phyloP scores from a whole-genome alignment of 2,329 filamentous ascomycete species.

The Epichloe hybrida region DNA sequence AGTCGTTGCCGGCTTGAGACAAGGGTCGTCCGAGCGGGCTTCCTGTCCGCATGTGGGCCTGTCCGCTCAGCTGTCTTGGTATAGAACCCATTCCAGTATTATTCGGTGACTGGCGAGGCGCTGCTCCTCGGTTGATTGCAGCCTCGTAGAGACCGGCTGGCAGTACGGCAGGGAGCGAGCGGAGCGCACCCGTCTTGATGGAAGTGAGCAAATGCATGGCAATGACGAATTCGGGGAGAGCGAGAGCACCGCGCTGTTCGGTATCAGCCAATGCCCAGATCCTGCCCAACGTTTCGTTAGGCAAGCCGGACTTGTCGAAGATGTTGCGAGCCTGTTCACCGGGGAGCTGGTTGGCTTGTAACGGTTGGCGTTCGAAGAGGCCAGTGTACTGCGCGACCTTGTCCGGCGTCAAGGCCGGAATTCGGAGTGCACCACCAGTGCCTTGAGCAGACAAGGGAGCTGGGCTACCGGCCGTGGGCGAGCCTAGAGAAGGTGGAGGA shows the following conservation, averaged over 20 bases:
- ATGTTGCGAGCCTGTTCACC: constrained; percentile 85
- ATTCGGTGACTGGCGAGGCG: constrained; percentile 36
- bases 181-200: constrained; percentile 71
- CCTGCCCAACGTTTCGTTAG: constrained; percentile 80
- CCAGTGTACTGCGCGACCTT: constrained; percentile 79
- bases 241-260: constrained; percentile 77
- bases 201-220: constrained; percentile 95
- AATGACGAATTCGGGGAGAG: constrained; percentile 87
- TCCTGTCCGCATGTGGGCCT: constrained; percentile 47
- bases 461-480: constrained; percentile 26
- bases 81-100: constrained; percentile 49
- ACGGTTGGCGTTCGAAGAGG: constrained; percentile 82
- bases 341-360: constrained; percentile 58
- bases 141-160: constrained; percentile 84
- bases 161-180: constrained; percentile 64
- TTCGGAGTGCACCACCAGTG: constrained; percentile 61
- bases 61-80: constrained; percentile 69
- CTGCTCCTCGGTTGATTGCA: constrained; percentile 52
- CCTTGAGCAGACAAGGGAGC: constrained; percentile 40
- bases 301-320: constrained; percentile 82
- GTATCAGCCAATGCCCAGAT: constrained; percentile 96
- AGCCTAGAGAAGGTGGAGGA: constrained; percentile 13
- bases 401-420: constrained; percentile 76
- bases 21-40: constrained; percentile 41
- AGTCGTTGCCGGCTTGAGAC: constrained; percentile 42